These are phyloP conservation scores for Hortiboletus campestris DNA, from an alignment of 768 basidiomycete genomes.

Conservation along the genomic window DNA sequence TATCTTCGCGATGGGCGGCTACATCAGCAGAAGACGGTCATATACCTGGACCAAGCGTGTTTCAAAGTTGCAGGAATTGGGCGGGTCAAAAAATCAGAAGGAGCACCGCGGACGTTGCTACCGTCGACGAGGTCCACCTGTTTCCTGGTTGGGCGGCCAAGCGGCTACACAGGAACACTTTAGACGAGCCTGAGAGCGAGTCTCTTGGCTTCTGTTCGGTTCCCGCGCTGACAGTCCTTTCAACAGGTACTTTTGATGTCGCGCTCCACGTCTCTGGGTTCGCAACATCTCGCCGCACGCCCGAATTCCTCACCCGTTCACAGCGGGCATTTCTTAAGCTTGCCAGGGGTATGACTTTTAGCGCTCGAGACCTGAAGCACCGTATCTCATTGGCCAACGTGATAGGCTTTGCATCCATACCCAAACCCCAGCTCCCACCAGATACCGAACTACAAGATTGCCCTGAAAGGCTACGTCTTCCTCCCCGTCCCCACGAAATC, in stretches of 20 bases:
- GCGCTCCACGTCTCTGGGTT: constrained; percentile 78
- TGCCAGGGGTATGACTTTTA: constrained; percentile 59
- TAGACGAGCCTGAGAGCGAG: constrained; percentile 29
- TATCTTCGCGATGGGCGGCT: constrained; percentile 16
- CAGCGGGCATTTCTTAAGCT: constrained; percentile 74
- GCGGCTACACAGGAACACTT: constrained; percentile 36
- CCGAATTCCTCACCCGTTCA: constrained; percentile 64
- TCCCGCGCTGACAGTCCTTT: background rate
- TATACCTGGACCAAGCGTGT: constrained; percentile 19
- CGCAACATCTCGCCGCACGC: constrained; percentile 57
- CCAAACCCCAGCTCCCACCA: constrained; percentile 45
- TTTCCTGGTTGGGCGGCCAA: constrained; percentile 84
- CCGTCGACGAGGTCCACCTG: constrained; percentile 49
- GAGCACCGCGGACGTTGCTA: constrained; percentile 21
- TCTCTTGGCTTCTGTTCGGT: background rate
- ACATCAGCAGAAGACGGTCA: constrained; percentile 22
- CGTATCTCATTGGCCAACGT: constrained; percentile 1
- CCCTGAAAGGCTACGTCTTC: constrained; percentile 36
- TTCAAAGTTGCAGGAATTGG: constrained; percentile 60
- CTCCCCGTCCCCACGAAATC: constrained; percentile 59
- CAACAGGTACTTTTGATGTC: constrained; percentile 59
- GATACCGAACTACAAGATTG: constrained; percentile 34
- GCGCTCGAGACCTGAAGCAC: background rate
- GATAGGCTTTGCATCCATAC: constrained; percentile 70
- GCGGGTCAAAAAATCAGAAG: constrained; percentile 54